These are phyloP conservation scores for Diphasiastrum complanatum DNA, from an alignment of 83 land plant genomes.

Conservation along the genomic window DNA sequence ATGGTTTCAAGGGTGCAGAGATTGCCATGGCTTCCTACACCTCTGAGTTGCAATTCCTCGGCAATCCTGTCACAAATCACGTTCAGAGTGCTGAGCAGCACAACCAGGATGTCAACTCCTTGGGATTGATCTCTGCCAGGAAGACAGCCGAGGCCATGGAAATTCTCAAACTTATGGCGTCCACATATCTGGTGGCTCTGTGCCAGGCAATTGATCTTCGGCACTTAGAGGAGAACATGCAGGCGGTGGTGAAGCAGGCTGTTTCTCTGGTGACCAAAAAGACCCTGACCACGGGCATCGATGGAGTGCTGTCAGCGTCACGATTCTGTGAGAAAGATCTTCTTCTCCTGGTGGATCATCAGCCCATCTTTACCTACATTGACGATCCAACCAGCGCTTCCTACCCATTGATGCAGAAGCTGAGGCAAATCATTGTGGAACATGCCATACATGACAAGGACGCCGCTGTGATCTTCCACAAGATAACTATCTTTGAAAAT, in stretches of 20 bases:
- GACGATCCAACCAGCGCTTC: constrained; percentile 49
- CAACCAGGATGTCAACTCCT: constrained; percentile 59
- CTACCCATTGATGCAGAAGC: constrained; percentile 55
- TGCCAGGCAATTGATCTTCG: constrained; percentile 29
- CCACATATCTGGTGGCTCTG: constrained; percentile 30
- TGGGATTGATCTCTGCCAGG: constrained; percentile 59
- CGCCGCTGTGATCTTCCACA: constrained; percentile 35
- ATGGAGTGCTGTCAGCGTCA: constrained; percentile 42
- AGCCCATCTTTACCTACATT: constrained; percentile 48
- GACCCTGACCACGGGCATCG: constrained; percentile 31
- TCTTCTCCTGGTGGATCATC: constrained; percentile 42
- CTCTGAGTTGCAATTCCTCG: constrained; percentile 55
- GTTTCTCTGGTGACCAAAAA: constrained; percentile 22
- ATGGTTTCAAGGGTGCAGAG: constrained; percentile 57
- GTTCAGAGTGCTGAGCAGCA: constrained; percentile 28
- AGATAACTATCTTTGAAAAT: constrained; percentile 48
- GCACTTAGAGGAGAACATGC: constrained; percentile 25
- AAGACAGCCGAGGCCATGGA: constrained; percentile 67
- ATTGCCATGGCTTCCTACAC: constrained; percentile 67
- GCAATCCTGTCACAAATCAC: constrained; percentile 50
- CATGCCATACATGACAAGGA: constrained; percentile 40
- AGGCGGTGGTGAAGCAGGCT: constrained; percentile 18
- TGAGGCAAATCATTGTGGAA: constrained; percentile 51
- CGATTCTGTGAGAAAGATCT: constrained; percentile 70
- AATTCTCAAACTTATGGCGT: constrained; percentile 64